These are phyloP conservation scores for Aspergillus phoenicis DNA, from an alignment of 2,329 filamentous ascomycete genomes.

Conservation along the genomic window DNA sequence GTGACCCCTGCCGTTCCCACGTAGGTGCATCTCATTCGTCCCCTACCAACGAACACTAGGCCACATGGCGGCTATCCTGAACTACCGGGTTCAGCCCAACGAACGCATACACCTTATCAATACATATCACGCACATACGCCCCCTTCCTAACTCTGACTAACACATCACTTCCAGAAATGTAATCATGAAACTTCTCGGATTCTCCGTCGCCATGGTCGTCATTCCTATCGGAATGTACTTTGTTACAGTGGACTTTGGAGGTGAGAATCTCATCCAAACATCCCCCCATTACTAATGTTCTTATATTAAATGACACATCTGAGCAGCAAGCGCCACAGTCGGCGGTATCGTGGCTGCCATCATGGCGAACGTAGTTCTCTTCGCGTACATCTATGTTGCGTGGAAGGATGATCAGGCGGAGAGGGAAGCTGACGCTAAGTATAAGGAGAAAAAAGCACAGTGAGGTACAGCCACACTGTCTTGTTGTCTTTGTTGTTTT, in stretches of 20 bases:
- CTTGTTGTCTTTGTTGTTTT: constrained; percentile 4
- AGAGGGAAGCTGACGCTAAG: constrained; percentile 66
- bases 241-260: constrained; percentile 75
- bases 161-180: constrained; percentile 57
- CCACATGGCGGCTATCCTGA: constrained; percentile 9
- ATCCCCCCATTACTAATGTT: neutral
- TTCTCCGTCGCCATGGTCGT: constrained; percentile 93
- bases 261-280: constrained; percentile 55
- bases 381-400: constrained; percentile 90
- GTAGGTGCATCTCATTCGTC: constrained; percentile 54
- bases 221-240: constrained; percentile 86
- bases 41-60: constrained; percentile 3
- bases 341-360: constrained; percentile 79
- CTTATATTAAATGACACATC: neutral
- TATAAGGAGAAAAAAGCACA: constrained; percentile 56
- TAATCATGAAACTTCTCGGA: constrained; percentile 85
- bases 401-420: constrained; percentile 82
- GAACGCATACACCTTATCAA: neutral
- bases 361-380: constrained; percentile 89
- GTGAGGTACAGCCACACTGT: constrained; percentile 22
- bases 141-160: neutral
- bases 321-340: constrained; percentile 81
- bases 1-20: constrained; percentile 80
- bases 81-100: neutral
- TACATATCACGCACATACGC: neutral